Base-by-base conservation (phyloP, 371 early-diverging fungal species). In the Circinella umbellata region DNA sequence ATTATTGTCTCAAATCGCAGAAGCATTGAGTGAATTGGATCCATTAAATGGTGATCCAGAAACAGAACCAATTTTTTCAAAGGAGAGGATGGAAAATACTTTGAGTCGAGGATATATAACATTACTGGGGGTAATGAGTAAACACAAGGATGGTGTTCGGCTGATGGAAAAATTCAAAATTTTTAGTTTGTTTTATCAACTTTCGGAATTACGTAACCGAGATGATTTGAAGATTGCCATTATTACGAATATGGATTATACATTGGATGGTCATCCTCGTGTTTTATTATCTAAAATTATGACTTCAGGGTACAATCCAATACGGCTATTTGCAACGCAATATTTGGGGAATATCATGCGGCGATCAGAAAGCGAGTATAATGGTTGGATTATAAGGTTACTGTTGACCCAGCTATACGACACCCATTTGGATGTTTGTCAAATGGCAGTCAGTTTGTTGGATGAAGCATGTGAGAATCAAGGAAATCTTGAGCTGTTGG, bases 321-420 rank as follows among this genome's bases (percentile, higher is more conserved):
- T 94, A 42, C 91, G 96, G 6, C 75, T 94, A 13, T 92, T 89
- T 73, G 90, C 95, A 0, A 96, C 96, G 0, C 80, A 88, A 65
- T 88, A 91, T 70, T 76, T 94, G 4, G 88, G 93, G 11, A 76
- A 79, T 1, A 84, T 94, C 11, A 78, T 93, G 67, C 83, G 88
- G 36, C 86, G 75, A 34, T 83, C 86, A 5, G 83, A 81, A 59
- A 77, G 82, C 36, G 91, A 89, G 27, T 93, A 89, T 60, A 86
- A 83, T 61, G 91, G 89, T 57, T 96, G 96, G 96, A 91, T 88
- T 11, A 90, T 92, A 71, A 84, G 87, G 37, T 69, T 93, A 13
- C 69, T 95, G 15, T 89, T 91, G 13, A 92, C 92, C 0, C 95
- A 94, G 86, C 78, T 95, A 1, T 95, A 93, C 72, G 95, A 95